Conservation (phyloP, 441 rosid genomes). For the Capsella rubella region DNA sequence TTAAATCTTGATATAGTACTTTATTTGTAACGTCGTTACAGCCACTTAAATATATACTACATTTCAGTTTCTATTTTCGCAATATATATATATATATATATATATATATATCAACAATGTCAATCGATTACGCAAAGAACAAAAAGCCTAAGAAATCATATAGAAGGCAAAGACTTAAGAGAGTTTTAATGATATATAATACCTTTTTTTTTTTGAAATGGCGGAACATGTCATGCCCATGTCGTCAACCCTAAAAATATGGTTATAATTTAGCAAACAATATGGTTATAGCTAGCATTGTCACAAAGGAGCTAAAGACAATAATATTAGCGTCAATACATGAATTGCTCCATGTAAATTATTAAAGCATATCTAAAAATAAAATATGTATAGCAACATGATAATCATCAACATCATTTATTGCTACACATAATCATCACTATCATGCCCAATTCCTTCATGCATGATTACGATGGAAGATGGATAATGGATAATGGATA, state of each 20-base stretch:
- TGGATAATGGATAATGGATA: no score
- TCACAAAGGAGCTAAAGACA: conserved; percentile 6
- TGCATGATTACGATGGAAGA: conserved; percentile 39
- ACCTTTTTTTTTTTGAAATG: background rate
- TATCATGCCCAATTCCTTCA: background rate
- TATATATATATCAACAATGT: background rate
- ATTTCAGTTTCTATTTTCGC: background rate
- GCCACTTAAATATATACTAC: background rate
- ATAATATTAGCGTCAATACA: conserved; percentile 12
- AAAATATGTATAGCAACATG: background rate
- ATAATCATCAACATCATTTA: conserved; percentile 29
- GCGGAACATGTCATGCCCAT: conserved; percentile 32
- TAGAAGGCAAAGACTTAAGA: background rate
- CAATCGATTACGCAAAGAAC: background rate
- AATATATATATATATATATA: no score
- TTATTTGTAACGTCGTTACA: no score
- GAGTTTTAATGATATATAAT: background rate
- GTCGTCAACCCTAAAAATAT: conserved; percentile 22
- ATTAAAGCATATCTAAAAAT: background rate
- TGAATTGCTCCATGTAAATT: conserved; percentile 8
- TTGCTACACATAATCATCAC: conserved; percentile 36
- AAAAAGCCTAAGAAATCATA: background rate
- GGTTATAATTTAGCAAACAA: background rate
- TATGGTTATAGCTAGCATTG: background rate
- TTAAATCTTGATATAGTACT: background rate